A percentile compares a stretch with the other conserved stretches of the same genome.
Evolutionary conservation across 2,329 filamentous ascomycete species (phyloP).

Genomic region (Neonectria ditissima): DNA sequence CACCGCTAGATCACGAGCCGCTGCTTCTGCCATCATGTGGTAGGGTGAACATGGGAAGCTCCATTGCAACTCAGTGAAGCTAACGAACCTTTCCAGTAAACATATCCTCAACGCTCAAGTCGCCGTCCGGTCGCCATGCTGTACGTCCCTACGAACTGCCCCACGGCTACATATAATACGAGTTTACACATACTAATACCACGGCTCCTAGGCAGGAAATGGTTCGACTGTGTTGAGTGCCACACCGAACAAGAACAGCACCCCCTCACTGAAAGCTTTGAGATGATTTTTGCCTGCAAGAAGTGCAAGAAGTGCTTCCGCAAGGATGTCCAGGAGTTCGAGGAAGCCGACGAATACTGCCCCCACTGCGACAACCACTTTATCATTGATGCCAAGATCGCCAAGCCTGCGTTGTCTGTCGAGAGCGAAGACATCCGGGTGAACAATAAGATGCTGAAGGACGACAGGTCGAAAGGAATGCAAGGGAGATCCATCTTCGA

Average conservation of each 20-base stretch:
- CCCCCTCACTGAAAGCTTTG: slow-evolving; percentile 78
- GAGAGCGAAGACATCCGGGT: slow-evolving; percentile 92
- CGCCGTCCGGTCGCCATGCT: slow-evolving; percentile 94
- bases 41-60: slow-evolving; percentile 37
- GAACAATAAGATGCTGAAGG: slow-evolving; percentile 91
- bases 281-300: slow-evolving; percentile 97
- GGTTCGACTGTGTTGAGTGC: slow-evolving; percentile 99
- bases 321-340: slow-evolving; percentile 91
- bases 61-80: background rate
- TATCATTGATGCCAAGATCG: slow-evolving; percentile 87
- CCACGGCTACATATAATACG: background rate
- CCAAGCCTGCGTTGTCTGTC: slow-evolving; percentile 84
- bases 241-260: slow-evolving; percentile 86
- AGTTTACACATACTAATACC: slow-evolving; percentile 7
- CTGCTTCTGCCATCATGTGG: slow-evolving; percentile 50
- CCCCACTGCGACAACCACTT: slow-evolving; percentile 99
- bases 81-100: slow-evolving; percentile 71
- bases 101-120: slow-evolving; percentile 99
- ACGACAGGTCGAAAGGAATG: slow-evolving; percentile 77
- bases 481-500: slow-evolving; percentile 78
- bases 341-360: slow-evolving; percentile 98
- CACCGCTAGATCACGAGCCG: background rate
- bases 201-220: slow-evolving; percentile 79
- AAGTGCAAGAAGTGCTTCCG: slow-evolving; percentile 99
- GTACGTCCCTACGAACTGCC: slow-evolving; percentile 62